These are phyloP conservation scores for Pseudogymnoascus sp. DNA, from an alignment of 2,329 filamentous ascomycete genomes.

Conservation along the genomic window DNA sequence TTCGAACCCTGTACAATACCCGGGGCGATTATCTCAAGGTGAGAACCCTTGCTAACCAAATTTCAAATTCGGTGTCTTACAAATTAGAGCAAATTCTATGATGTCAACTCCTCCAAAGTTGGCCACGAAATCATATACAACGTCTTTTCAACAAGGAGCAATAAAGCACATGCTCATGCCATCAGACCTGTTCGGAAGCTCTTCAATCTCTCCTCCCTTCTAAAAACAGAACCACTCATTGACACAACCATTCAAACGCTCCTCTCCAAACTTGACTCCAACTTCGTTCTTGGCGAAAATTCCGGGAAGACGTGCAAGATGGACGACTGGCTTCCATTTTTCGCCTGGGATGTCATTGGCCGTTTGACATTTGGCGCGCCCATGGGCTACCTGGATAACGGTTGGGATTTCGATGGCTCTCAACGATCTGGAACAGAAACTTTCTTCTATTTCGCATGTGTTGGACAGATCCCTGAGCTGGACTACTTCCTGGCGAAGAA, in stretches of 20 bases:
- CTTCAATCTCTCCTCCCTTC: constrained; percentile 21
- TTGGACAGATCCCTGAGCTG: constrained; percentile 22
- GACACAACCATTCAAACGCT: constrained; percentile 29
- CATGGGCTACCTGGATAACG: constrained; percentile 34
- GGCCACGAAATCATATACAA: constrained; percentile 17
- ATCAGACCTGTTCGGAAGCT: constrained; percentile 24
- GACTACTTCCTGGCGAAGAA: constrained; percentile 21
- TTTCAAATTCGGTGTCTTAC: neutral
- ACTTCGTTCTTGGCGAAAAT: constrained; percentile 27
- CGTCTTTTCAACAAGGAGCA: constrained; percentile 20
- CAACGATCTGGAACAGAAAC: constrained; percentile 25
- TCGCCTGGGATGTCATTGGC: constrained; percentile 35
- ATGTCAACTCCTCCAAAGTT: constrained; percentile 20
- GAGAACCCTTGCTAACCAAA: neutral
- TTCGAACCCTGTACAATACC: constrained; percentile 17
- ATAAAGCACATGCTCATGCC: constrained; percentile 16
- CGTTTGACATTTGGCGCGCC: constrained; percentile 35
- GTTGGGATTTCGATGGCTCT: constrained; percentile 30
- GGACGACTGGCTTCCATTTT: constrained; percentile 36
- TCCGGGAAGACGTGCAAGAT: constrained; percentile 30
- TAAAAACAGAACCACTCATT: constrained; percentile 25
- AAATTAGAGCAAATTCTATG: constrained; percentile 20
- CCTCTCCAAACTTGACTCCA: constrained; percentile 28
- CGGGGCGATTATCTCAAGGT: constrained; percentile 21
- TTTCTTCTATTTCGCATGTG: constrained; percentile 29